Conservation (phyloP, 345 rosid species). For the Iberis pinnata region DNA sequence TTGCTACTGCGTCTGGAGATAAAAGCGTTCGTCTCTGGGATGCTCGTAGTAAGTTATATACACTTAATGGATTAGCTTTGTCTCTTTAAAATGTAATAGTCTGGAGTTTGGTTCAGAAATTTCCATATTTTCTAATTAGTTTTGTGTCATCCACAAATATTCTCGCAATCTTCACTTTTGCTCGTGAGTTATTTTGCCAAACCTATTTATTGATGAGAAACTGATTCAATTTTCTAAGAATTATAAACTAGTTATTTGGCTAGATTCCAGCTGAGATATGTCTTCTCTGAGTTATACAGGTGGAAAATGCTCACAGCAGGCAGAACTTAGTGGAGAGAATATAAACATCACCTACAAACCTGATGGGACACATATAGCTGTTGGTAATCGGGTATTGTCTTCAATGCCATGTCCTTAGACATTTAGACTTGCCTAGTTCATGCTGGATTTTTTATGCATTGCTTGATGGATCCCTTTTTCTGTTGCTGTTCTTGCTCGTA, state of each 20-base stretch:
- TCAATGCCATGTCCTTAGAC: conserved; percentile 10
- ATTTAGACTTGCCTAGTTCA: conserved; percentile 5
- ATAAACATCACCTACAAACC: conserved; percentile 94
- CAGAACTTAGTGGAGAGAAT: conserved; percentile 96
- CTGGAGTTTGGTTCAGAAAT: conserved; percentile 4
- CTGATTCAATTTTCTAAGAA: background rate
- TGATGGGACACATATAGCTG: conserved; percentile 87
- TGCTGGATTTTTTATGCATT: conserved; percentile 13
- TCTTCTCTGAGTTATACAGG: conserved; percentile 37
- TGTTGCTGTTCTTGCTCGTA: conserved; percentile 15
- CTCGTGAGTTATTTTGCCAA: background rate
- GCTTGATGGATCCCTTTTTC: conserved; percentile 17
- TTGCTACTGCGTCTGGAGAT: conserved; percentile 98
- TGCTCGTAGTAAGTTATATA: conserved; percentile 75
- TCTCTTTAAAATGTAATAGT: no score
- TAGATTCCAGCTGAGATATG: conserved; percentile 4
- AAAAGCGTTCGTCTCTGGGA: conserved; percentile 98
- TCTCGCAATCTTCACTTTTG: background rate
- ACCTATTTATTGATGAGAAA: background rate
- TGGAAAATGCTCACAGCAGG: conserved; percentile 93
- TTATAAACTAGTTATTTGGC: conserved; percentile 1
- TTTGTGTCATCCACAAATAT: background rate
- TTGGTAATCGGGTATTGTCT: conserved; percentile 86
- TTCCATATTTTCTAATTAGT: background rate
- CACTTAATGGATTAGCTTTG: background rate